phyloP scores from a whole-genome alignment of 768 basidiomycete genomes.

The Gymnopilus junonius region DNA sequence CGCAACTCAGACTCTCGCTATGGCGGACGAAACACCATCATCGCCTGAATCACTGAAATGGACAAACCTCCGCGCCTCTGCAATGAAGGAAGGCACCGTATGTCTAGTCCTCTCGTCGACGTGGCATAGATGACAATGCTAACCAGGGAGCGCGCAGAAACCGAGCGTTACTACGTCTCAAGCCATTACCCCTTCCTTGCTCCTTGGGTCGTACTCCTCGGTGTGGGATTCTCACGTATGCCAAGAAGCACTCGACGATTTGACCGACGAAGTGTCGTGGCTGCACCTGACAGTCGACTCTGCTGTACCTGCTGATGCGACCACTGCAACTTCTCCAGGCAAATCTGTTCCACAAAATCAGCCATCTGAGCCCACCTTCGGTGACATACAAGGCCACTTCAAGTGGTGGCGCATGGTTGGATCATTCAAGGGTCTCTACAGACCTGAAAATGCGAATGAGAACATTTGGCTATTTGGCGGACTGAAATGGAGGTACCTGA shows the following conservation, averaged over 20 bases:
- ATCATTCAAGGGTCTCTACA: conserved; percentile 2
- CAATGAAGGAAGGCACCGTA: too few species aligned
- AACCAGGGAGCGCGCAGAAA: background rate
- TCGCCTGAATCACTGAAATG: too few species aligned
- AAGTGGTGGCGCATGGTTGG: conserved; percentile 4
- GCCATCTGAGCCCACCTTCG: background rate
- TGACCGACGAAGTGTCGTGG: background rate
- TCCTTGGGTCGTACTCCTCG: background rate
- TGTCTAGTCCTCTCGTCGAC: too few species aligned
- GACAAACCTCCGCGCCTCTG: too few species aligned
- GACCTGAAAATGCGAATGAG: background rate
- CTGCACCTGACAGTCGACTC: background rate
- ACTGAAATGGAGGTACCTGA: background rate
- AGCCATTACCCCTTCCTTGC: background rate
- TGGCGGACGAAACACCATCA: too few species aligned
- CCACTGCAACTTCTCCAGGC: background rate
- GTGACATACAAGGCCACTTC: background rate
- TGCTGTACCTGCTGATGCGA: background rate
- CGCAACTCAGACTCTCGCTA: too few species aligned
- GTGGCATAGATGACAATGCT: background rate
- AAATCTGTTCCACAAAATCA: background rate
- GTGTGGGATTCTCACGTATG: background rate
- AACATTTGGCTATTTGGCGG: background rate
- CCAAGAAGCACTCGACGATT: background rate
- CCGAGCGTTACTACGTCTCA: background rate